Conservation (phyloP, 306 rosid genomes). For the Ochetophila trinervis region DNA sequence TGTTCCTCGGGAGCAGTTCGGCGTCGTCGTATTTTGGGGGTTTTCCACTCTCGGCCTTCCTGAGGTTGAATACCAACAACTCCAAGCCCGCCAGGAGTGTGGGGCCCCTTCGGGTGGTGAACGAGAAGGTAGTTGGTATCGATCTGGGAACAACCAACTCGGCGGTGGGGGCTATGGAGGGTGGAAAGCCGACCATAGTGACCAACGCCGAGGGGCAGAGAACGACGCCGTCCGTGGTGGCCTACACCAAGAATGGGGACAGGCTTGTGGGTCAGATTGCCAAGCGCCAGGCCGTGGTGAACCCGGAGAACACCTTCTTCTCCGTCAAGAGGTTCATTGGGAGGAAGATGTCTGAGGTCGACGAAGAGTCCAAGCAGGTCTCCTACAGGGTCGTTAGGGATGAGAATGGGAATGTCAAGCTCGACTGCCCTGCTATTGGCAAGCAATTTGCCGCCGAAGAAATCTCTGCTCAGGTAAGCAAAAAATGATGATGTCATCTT, state of each 20-base stretch:
- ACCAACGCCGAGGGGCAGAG: constrained; percentile 90
- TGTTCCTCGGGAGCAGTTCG: constrained; percentile 46
- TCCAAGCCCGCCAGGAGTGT: constrained; percentile 16
- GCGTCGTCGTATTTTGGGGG: constrained; percentile 16
- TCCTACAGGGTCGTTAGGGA: constrained; percentile 74
- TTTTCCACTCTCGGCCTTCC: constrained; percentile 33
- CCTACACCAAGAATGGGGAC: constrained; percentile 78
- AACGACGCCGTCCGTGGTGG: constrained; percentile 93
- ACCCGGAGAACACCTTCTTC: constrained; percentile 85
- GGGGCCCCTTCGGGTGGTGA: constrained; percentile 53
- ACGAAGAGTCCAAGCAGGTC: constrained; percentile 86
- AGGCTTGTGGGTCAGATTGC: constrained; percentile 90
- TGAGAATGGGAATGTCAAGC: constrained; percentile 81
- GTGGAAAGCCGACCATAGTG: constrained; percentile 78
- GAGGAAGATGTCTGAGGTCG: constrained; percentile 87
- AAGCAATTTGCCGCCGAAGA: constrained; percentile 85
- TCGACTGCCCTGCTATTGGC: constrained; percentile 80
- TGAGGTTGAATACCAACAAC: constrained; percentile 23
- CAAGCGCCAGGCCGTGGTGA: constrained; percentile 85
- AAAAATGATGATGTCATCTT: no score
- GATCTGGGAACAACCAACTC: constrained; percentile 85
- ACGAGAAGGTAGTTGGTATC: constrained; percentile 79
- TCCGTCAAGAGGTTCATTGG: constrained; percentile 91
- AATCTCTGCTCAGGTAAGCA: constrained; percentile 81
- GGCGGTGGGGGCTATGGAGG: constrained; percentile 87